A percentile compares a stretch with the other conserved stretches of the same genome.
phyloP scores from a whole-genome alignment of 2,329 filamentous ascomycete genomes.

The Colletotrichum sansevieriae region DNA sequence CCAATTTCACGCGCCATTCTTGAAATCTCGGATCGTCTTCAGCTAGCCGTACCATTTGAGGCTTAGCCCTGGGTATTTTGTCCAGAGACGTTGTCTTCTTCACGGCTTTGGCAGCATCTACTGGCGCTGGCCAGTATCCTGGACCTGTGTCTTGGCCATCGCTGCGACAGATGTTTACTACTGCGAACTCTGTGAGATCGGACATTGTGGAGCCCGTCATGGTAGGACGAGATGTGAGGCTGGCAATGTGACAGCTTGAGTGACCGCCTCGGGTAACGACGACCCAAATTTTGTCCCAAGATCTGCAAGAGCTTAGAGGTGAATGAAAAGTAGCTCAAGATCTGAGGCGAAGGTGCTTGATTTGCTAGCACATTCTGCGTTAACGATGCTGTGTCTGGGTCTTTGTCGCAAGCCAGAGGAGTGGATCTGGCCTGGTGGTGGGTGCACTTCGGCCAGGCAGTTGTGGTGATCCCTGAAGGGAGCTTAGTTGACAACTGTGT shows the following conservation, averaged over 20 bases:
- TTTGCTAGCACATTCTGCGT: conserved; percentile 33
- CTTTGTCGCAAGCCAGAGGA: conserved; percentile 23
- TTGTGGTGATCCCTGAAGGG: background rate
- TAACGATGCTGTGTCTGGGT: conserved; percentile 7
- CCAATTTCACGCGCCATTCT: conserved; percentile 61
- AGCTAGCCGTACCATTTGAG: conserved; percentile 58
- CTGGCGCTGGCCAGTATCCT: conserved; percentile 56
- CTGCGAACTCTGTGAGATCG: conserved; percentile 28
- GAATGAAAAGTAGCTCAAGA: background rate
- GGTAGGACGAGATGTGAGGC: background rate
- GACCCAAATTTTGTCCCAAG: background rate
- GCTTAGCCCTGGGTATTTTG: conserved; percentile 55
- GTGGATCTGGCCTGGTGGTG: conserved; percentile 34
- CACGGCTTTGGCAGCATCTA: conserved; percentile 52
- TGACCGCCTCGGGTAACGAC: conserved; percentile 6
- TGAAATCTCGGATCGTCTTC: conserved; percentile 59
- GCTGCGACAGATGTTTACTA: conserved; percentile 57
- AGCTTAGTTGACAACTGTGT: background rate
- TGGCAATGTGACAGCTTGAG: background rate
- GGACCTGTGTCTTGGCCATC: conserved; percentile 61
- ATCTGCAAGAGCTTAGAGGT: background rate
- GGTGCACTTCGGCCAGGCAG: conserved; percentile 9
- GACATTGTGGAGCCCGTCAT: conserved; percentile 21
- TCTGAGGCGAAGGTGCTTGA: background rate
- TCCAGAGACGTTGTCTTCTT: conserved; percentile 52